A percentile compares a stretch with the other conserved stretches of the same genome.
Evolutionary conservation across 345 rosid species (phyloP).

Genomic region (Bruguiera parviflora): DNA sequence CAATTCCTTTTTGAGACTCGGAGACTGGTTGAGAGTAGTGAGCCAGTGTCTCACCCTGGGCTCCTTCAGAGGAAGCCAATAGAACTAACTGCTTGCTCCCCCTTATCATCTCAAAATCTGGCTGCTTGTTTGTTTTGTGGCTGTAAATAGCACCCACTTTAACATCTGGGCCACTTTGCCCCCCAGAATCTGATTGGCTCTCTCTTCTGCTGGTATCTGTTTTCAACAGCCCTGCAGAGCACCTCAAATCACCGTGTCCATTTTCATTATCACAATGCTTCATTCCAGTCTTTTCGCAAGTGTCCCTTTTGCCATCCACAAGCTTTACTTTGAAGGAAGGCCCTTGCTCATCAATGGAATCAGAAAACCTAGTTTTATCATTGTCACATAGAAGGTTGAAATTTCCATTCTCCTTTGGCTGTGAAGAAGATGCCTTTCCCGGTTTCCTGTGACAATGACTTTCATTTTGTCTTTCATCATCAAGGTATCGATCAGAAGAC

Average conservation of each 20-base stretch:
- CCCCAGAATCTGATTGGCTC: slow-evolving; percentile 25
- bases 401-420: slow-evolving; percentile 24
- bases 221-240: slow-evolving; percentile 32
- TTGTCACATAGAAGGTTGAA: slow-evolving; percentile 26
- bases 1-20: slow-evolving; percentile 35
- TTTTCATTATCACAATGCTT: slow-evolving; percentile 41
- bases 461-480: slow-evolving; percentile 32
- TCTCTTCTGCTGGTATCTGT: slow-evolving; percentile 44
- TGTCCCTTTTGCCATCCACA: slow-evolving; percentile 41
- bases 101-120: slow-evolving; percentile 36
- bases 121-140: slow-evolving; percentile 33
- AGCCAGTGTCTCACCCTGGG: slow-evolving; percentile 39
- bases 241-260: slow-evolving; percentile 45
- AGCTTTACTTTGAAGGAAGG: slow-evolving; percentile 37
- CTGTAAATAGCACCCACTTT: slow-evolving; percentile 37
- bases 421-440: neutral
- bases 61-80: slow-evolving; percentile 44
- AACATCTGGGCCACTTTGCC: slow-evolving; percentile 37
- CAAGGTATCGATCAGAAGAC: slow-evolving; percentile 24
- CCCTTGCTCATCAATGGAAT: slow-evolving; percentile 32
- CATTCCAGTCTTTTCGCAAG: slow-evolving; percentile 33
- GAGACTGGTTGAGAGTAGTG: slow-evolving; percentile 20
- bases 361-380: slow-evolving; percentile 25
- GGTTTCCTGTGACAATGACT: slow-evolving; percentile 25
- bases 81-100: slow-evolving; percentile 38